Evolutionary conservation across 139 green algal genomes (phyloP).

Genomic region (Yamagishiella unicocca): DNA sequence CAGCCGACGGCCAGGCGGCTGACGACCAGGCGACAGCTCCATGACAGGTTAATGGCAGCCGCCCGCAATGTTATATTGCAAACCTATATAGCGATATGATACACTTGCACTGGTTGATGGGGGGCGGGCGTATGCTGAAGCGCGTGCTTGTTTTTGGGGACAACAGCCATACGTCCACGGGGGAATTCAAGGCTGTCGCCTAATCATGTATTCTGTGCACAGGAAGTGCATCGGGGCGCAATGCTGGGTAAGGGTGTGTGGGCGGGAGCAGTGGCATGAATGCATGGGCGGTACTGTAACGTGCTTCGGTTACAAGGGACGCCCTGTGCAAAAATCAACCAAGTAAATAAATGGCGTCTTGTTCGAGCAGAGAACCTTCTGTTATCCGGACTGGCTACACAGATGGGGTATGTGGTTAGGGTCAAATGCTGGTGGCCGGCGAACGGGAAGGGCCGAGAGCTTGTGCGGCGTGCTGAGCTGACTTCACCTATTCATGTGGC

Average conservation of each 20-base stretch:
- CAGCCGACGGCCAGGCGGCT: background rate
- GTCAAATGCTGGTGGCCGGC: too few relatives aligned
- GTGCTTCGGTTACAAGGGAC: constrained; percentile 2
- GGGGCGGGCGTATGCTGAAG: background rate
- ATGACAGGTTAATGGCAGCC: background rate
- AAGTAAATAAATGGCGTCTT: background rate
- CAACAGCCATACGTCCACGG: too few relatives aligned
- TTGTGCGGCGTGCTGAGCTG: constrained; percentile 7
- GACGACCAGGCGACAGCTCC: background rate
- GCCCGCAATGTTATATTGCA: background rate
- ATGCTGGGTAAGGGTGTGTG: too few relatives aligned
- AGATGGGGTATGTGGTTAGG: too few relatives aligned
- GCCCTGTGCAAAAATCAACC: background rate
- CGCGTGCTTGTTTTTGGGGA: background rate
- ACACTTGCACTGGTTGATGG: background rate
- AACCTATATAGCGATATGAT: constrained; percentile 1
- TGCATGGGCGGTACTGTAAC: constrained; percentile 13
- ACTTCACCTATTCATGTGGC: constrained; percentile 30
- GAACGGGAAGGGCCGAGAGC: background rate
- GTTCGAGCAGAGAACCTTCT: too few relatives aligned
- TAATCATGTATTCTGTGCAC: too few relatives aligned
- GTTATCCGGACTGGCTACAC: too few relatives aligned
- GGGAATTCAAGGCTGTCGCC: too few relatives aligned
- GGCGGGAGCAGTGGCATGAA: too few relatives aligned
- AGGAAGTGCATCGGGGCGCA: too few relatives aligned